Evolutionary conservation across 2,329 filamentous ascomycete genomes (phyloP), one percentile per base, ranked within the genome.

Genomic region (Aspergillus cejpii): DNA sequence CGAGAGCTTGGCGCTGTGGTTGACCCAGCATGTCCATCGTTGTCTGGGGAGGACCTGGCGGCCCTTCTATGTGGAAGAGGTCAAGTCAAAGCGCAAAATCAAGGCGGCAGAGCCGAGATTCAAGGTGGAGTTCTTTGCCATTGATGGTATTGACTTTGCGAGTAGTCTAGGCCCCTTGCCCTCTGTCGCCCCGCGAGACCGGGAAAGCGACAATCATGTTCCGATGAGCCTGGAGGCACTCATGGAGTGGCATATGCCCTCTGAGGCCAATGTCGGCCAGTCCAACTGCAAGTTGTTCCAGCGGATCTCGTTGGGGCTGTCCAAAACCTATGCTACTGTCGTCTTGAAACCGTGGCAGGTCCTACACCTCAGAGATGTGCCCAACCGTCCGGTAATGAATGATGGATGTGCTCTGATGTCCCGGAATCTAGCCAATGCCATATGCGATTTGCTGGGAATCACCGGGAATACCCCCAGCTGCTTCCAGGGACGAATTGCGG

Each of bases 401-500:
- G 72, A 74, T 45, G 72, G 80, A 2, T 83, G 79, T 51, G 69
- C 71, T 5, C 42, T 65, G 2, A 79, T 83, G 44, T 82, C 79
- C 0, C 65, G 71, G 10, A 65, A 65, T 2, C 70, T 77, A 2
- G 76, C 75, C 5, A 59, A 61, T 26, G 51, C 58, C 7, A 72
- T 81, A 6, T 74, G 73, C 52, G 62, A 70, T 21, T 48, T 45
- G 0, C 61, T 74, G 2, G 71, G 70, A 0, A 62, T 74, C 7
- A 52, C 61, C 1, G 59, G 60, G 1, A 58, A 60, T 5, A 62
- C 74, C 0, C 78, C 77, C 0, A 74, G 74, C 43, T 70, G 65
- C 2, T 76, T 79, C 20, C 80, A 83, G 60, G 78, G 67, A 6
- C 69, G 80, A 4, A 78, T 82, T 44, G 73, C 70, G 14, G 78